phyloP scores from a whole-genome alignment of 73 alveolate genomes.

The Loxodes magnus region DNA sequence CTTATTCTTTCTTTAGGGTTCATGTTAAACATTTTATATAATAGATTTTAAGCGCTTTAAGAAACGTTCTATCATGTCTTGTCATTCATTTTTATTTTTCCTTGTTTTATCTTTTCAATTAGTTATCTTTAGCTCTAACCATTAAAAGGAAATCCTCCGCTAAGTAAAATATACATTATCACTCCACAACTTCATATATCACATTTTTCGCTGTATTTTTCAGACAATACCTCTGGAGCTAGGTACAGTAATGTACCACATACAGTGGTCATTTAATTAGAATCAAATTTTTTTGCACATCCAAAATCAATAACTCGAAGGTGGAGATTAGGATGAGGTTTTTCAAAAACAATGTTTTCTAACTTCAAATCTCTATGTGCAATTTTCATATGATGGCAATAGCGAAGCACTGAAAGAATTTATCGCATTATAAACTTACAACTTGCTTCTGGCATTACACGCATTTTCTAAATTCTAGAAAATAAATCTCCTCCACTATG shows the following conservation, averaged over 20 bases:
- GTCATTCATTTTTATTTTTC: conserved; percentile 27
- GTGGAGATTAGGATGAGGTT: background rate
- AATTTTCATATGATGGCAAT: conserved; percentile 6
- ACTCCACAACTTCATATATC: conserved; percentile 77
- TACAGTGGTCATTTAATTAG: background rate
- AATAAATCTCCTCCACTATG: conserved; percentile 76
- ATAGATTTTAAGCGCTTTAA: conserved; percentile 41
- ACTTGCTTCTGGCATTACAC: conserved; percentile 1
- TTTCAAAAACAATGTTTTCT: conserved; percentile 11
- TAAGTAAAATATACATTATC: conserved; percentile 39
- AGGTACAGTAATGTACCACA: conserved; percentile 20
- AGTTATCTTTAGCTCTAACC: conserved; percentile 52
- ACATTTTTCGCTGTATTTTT: conserved; percentile 63
- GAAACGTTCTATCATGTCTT: conserved; percentile 23
- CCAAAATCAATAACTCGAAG: conserved; percentile 6
- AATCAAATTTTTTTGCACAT: background rate
- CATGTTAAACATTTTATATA: conserved; percentile 16
- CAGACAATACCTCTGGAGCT: conserved; percentile 70
- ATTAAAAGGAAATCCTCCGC: conserved; percentile 55
- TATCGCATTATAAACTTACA: background rate
- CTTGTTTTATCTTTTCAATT: conserved; percentile 29
- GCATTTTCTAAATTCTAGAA: background rate
- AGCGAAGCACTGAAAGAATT: background rate
- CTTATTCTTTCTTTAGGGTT: conserved; percentile 24
- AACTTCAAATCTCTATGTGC: conserved; percentile 4